Base-by-base conservation (phyloP, 441 rosid genomes). In the Erodium chrysanthum region DNA sequence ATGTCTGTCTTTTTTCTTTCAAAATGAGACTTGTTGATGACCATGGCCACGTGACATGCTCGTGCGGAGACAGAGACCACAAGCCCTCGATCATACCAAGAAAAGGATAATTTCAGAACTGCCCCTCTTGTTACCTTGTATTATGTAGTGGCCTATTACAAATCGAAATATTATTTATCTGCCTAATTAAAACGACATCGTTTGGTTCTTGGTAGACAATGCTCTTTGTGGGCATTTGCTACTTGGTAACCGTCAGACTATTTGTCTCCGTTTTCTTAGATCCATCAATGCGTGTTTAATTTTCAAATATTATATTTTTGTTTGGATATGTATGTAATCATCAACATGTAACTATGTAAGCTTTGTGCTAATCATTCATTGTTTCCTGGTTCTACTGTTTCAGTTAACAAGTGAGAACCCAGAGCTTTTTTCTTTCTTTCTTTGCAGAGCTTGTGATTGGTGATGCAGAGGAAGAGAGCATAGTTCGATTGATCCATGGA, bases 401-500 rank as follows among this genome's bases (percentile, higher is more conserved):
- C 48, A 10, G 48, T n/a, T 12, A 12, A 42, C 17, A 3, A 10
- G 22, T 5, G 8, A 52, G 59, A 17, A 17, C 59, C 59, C 9
- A 35, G 5, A 6, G 2, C 0, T 31, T 5, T 6, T 2, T 31
- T 31, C 4, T 50, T 7, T n/a, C 70, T 12, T 9, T 71, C 70
- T 70, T 73, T 61, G 65, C 27, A 20, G 61, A 56, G 61, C 61
- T 56, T 21, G 61, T 33, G 71, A 46, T 72, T 27, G 74, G 80
- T 27, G 80, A 84, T 74, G 82, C 69, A 58, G 68, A 66, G 76
- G 64, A 78, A 69, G 48, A 54, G 58, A 60, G 72, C 23, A 7
- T 42, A 7, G 40, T 14, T n/a, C 27, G 20, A 66, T 66, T 20
- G 72, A 72, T 70, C 84, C 66, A 89, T 92, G 97, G 90, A 92